phyloP scores from a whole-genome alignment of 73 alveolate species.

The Blepharisma japonicum region DNA sequence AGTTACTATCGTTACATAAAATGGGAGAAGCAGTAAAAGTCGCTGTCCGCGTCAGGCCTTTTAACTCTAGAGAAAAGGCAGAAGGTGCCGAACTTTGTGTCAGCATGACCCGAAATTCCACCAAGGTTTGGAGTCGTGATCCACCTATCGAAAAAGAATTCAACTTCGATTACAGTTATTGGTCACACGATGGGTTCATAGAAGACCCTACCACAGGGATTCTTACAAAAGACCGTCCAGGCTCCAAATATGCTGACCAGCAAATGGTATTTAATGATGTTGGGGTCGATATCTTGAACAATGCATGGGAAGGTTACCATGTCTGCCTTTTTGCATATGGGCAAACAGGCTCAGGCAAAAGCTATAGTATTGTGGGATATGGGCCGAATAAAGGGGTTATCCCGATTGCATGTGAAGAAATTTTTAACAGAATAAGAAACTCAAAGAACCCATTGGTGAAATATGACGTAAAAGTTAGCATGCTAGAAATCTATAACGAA shows the following conservation, averaged over 20 bases:
- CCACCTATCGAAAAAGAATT: conserved; percentile 64
- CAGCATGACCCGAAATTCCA: conserved; percentile 66
- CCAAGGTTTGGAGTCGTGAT: conserved; percentile 25
- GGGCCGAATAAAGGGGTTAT: conserved; percentile 98
- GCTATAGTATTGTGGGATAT: conserved; percentile 98
- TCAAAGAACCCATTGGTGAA: conserved; percentile 43
- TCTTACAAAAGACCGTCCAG: conserved; percentile 22
- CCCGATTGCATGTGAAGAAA: conserved; percentile 98
- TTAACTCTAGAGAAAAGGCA: conserved; percentile 84
- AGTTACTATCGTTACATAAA: not conserved
- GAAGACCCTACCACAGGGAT: conserved; percentile 35
- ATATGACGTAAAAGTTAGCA: conserved; percentile 73
- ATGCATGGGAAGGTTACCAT: conserved; percentile 98
- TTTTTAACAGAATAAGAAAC: conserved; percentile 73
- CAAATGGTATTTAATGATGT: conserved; percentile 84
- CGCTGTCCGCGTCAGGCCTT: conserved; percentile 98
- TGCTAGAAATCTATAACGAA: conserved; percentile 98
- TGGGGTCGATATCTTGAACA: conserved; percentile 70
- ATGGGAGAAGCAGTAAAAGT: conserved; percentile 64
- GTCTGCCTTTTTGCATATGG: conserved; percentile 99
- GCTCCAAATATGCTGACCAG: conserved; percentile 91
- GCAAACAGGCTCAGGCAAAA: conserved; percentile 85
- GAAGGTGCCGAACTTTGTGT: conserved; percentile 72
- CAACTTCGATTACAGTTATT: conserved; percentile 95
- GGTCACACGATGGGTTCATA: conserved; percentile 98